Conservation (phyloP, 2,329 filamentous ascomycete species). For the Elsinoe arachidis region DNA sequence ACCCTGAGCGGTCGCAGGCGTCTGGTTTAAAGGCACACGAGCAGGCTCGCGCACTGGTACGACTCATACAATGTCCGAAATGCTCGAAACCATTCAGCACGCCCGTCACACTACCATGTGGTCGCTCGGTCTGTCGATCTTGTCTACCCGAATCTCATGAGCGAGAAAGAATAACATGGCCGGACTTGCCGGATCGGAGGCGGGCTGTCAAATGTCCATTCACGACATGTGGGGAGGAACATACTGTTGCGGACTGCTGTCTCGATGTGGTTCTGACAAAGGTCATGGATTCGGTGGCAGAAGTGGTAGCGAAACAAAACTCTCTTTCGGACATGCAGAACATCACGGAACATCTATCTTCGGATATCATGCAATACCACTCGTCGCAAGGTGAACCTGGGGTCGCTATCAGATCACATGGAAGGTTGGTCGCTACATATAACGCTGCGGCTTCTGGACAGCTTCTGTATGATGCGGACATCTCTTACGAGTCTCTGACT, state of each 20-base stretch:
- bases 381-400: conserved; percentile 29
- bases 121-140: conserved; percentile 63
- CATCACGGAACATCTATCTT: conserved; percentile 27
- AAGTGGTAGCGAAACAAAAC: conserved; percentile 40
- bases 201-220: conserved; percentile 70
- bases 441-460: conserved; percentile 54
- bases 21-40: conserved; percentile 40
- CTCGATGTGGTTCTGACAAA: conserved; percentile 70
- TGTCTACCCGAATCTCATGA: conserved; percentile 62
- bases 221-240: conserved; percentile 55
- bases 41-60: conserved; percentile 57
- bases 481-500: conserved; percentile 39
- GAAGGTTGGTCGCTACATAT: conserved; percentile 58
- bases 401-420: conserved; percentile 42
- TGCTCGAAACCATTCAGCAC: conserved; percentile 61
- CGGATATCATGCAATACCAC: conserved; percentile 31
- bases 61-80: conserved; percentile 65
- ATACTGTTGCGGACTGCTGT: conserved; percentile 67
- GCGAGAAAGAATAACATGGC: conserved; percentile 68
- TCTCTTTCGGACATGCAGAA: conserved; percentile 25
- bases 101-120: conserved; percentile 73
- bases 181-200: conserved; percentile 55
- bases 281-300: conserved; percentile 52
- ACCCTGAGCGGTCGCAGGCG: conserved; percentile 26
- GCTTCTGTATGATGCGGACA: conserved; percentile 49